Base-by-base conservation (phyloP, 2,329 filamentous ascomycete species). In the Diaporthe aspalathi region DNA sequence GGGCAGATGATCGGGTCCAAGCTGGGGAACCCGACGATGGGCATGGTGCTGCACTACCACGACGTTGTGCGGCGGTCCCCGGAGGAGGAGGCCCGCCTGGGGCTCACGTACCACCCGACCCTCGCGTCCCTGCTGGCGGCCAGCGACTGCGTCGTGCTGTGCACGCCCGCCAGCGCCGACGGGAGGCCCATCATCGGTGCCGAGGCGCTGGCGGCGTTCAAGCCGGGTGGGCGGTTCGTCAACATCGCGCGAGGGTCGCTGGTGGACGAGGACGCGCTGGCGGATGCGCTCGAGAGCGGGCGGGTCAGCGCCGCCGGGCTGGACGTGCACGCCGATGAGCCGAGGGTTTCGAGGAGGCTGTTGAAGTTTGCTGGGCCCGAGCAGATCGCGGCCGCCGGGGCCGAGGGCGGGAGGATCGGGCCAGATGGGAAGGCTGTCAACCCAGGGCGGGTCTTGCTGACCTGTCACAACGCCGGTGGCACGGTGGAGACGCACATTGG, bases 401-500 rank as follows among this genome's bases (percentile, higher is more conserved):
- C 27, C 8, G 16, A 40, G 54, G 70, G 67, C 0, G 52, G 57
- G 8, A 35, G 24, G 67, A 12, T 57, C 7, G 52, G 49, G 27
- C 35, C 35, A 8, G 12, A 14, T 5, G 60, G 53, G 22, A 57
- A 24, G 45, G 35, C 49, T 11, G n/a, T 67, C 27, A 71, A 66
- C 5, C 75, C 77, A 8, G 81, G 82, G 0, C 85, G 84, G 73
- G 88, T 88, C 0, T 85, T 90, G 81, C 77, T 92, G 68, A 89
- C 91, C n/a, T 88, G 89, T 67, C 91, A 92, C 77, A 91, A 91
- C 74, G 91, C 90, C 1, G 90, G 90, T 0, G 89, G 90, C 4
- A 91, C 90, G 45, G 84, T 92, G 17, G 89, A 92, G 78, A 90
- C 90, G 73, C 89, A 90, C 75, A 78, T 87, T n/a, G 89, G 88